Evolutionary conservation across 2,329 filamentous ascomycete genomes (phyloP), one percentile per base, ranked within the genome.

Genomic region (Hirsutella thompsonii): DNA sequence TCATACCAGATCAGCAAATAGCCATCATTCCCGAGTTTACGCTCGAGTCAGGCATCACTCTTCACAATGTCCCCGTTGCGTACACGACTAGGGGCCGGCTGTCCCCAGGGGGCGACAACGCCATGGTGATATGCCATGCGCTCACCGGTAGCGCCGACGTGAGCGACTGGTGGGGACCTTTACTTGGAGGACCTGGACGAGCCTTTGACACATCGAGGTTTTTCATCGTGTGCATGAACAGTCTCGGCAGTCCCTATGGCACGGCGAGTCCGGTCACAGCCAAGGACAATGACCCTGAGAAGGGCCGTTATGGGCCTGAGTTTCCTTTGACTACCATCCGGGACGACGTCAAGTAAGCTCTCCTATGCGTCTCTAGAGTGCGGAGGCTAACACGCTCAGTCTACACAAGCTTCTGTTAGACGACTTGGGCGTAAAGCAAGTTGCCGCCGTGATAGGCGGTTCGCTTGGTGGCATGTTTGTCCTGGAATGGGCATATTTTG

Each of bases 261-360:
- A 86, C 82, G 43, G 84, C 83, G n/a, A 90, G 85, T 56, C 85
- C 86, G 1, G 84, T 90, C 40, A 98, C 92, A 2, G 81, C 80
- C 51, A 93, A 86, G 59, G 81, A 95, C 55, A 88, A 88, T 13
- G 76, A 93, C 52, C 64, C 73, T 14, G 68, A 68, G 39, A 79
- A 84, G 47, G 88, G 77, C 16, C 75, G 76, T 51, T 98, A 98
- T 55, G 92, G 92, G 0, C 92, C 92, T 1, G 92, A 98, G 55
- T 98, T 98, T 51, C 92, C 92, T 37, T 66, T 98, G 47, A 95
- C 92, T 1, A 96, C 92, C 0, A 86, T 98, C 47, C 74, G 90
- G 49, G 92, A 98, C 58, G 92, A 98, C 65, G 90, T 96, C 40
- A 88, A 84, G 84, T 92, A 65, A 66, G 82, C n/a, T n/a, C n/a